These are phyloP conservation scores for Naganishia sp. DNA, from an alignment of 1,284 basidiomycete genomes.

Conservation along the genomic window DNA sequence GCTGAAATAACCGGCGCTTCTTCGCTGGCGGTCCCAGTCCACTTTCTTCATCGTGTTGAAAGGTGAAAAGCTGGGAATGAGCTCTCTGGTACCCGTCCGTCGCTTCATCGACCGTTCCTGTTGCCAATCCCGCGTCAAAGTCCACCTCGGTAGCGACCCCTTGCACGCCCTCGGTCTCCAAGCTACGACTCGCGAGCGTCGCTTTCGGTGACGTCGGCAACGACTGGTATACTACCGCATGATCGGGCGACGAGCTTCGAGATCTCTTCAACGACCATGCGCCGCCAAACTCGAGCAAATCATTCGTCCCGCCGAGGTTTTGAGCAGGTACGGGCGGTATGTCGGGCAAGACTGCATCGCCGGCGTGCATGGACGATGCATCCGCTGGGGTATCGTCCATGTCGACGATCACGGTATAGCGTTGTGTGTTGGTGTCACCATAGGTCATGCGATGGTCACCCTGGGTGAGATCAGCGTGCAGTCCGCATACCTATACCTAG, in stretches of 20 bases:
- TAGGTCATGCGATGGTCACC: neutral
- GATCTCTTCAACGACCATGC: conserved; percentile 5
- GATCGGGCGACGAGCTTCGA: conserved; percentile 3
- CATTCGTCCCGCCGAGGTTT: neutral
- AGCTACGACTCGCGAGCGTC: neutral
- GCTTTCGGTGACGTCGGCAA: conserved; percentile 14
- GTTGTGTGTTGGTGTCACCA: neutral
- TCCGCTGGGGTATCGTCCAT: conserved; percentile 12
- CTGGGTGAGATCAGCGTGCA: neutral
- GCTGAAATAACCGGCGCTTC: conserved; percentile 21
- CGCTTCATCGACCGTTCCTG: neutral
- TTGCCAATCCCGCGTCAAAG: neutral
- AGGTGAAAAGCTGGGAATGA: conserved; percentile 15
- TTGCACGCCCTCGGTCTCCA: neutral
- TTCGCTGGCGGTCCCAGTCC: conserved; percentile 1
- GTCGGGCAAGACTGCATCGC: neutral
- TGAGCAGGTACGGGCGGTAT: neutral
- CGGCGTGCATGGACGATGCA: neutral
- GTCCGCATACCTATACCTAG: neutral
- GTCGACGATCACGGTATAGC: neutral
- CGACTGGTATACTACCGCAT: conserved; percentile 11
- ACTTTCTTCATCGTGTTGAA: neutral
- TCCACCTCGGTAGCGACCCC: neutral
- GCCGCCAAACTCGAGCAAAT: neutral
- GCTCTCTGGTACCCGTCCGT: conserved; percentile 4